Evolutionary conservation across 495 filamentous ascomycete species (phyloP), one percentile per base, ranked within the genome.

Genomic region (Lepidopterella palustris): DNA sequence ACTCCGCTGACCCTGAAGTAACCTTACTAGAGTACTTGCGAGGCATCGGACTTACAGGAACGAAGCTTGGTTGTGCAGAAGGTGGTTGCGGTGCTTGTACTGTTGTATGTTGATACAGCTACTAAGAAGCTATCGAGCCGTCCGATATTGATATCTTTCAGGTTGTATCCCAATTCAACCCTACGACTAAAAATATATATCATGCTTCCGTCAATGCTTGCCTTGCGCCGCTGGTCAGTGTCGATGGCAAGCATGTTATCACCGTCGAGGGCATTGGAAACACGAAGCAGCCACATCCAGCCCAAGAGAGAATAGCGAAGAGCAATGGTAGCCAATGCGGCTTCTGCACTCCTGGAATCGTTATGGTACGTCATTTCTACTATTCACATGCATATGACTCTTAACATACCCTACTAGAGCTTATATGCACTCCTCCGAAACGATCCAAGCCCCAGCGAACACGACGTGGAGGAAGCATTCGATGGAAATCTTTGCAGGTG

Each of bases 171-270:
- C 90, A 96, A 72, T 84, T 87, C 65, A 97, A 96, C 71, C 89
- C 89, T 15, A 97, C 92, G 6, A 95, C 90, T 45, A 87, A 85
- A 69, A 80, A 86, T 66, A 85, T 97, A 58, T 95, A 96, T 67
- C 90, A 97, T 72, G 89, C 90, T 53, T 89, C 85, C 21, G 87
- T 96, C 54, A 97, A 97, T 70, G 93, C 93, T 42, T 98, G 93
- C 70, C 80, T 98, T 29, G 92, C 92, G 13, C 93, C 93, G 0
- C 78, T 98, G 53, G 85, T 91, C 28, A 92, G 90, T 60, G 82
- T 98, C 13, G 93, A 97, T 74, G 93, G 93, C 24, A 98, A 98
- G 73, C 93, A 98, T 80, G 92, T 98, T 61, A 92, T 98, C 65
- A 98, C 93, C 6, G 84, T 98, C 11, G 93, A 98, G 73, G 93